Evolutionary conservation across 345 rosid genomes (phyloP), one percentile per base, ranked within the genome.

Genomic region (Eucalyptus urophylla): DNA sequence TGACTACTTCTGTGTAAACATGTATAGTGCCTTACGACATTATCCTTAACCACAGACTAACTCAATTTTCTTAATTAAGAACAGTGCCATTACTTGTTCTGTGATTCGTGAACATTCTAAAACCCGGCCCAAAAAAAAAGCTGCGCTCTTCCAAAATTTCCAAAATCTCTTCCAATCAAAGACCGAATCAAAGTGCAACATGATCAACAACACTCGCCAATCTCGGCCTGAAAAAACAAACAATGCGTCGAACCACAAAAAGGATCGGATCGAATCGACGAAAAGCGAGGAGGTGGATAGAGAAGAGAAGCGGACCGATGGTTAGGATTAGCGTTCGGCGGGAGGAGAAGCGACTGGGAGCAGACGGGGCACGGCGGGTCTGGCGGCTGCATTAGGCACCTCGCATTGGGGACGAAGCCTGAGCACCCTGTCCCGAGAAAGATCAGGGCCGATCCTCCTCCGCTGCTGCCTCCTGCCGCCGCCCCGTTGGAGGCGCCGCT

Each of bases 391-490:
- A 98, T 95, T 93, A 98, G 94, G 95, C 99, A 98, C 95, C 93
- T 94, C 91, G 94, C 95, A 83, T 98, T 95, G 87, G 99, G 99
- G 56, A 98, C 94, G 86, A 97, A 96, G 92, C 98, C 93, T 62
- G 99, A 98, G 89, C 99, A 98, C 11, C 99, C 99, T 44, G 99
- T 97, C 37, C 99, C 99, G 8, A 98, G 97, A 91, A 98, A 97
- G 88, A 98, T 95, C 72, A 97, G 92, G 62, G 99, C 95, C 88
- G 98, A 97, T 90, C 92, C 58, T 53, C 56, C 58, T 3, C 58
- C 24, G 4, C 56, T 86, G 76, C 86, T 86, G 24, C n/a, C 89
- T 5, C 29, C 60, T 19, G 80, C 88, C 45, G 37, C 37, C 58
- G 67, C 8, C 27, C 83, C 86, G 17, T 49, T 62, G 65, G 90